Evolutionary conservation across 1,139 yeast species (phyloP).

Genomic region (Yamadazyma taylorii): DNA sequence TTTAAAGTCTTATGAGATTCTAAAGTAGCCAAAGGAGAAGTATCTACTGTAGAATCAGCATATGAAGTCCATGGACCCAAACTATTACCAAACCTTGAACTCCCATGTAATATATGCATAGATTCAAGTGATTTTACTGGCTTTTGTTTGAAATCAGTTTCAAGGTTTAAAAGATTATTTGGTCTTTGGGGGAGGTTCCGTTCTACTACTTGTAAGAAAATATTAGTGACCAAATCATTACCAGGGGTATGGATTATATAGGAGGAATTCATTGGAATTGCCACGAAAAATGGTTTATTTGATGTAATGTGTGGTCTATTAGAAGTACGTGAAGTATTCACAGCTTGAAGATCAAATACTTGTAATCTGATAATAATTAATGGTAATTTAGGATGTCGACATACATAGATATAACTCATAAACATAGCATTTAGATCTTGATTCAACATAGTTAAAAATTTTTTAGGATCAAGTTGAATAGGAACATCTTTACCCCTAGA

Average conservation of each 20-base stretch:
- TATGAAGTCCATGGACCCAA: constrained; percentile 71
- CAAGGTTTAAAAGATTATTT: constrained; percentile 27
- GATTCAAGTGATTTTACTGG: constrained; percentile 57
- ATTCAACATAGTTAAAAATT: constrained; percentile 50
- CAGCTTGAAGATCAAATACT: constrained; percentile 54
- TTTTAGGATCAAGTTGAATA: constrained; percentile 40
- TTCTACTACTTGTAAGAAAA: constrained; percentile 61
- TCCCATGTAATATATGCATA: constrained; percentile 58
- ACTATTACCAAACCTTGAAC: constrained; percentile 57
- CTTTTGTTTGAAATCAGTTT: constrained; percentile 31
- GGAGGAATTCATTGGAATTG: constrained; percentile 68
- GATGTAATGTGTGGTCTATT: constrained; percentile 46
- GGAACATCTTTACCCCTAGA: constrained; percentile 32
- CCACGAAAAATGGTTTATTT: constrained; percentile 61
- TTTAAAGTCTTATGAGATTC: constrained; percentile 28
- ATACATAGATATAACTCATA: constrained; percentile 62
- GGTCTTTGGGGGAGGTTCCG: constrained; percentile 46
- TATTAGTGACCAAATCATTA: constrained; percentile 45
- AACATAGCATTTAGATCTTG: constrained; percentile 49
- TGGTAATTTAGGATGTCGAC: constrained; percentile 64
- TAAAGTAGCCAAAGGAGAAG: constrained; percentile 53
- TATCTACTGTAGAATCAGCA: constrained; percentile 64
- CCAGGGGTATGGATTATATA: constrained; percentile 60
- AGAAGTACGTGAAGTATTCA: constrained; percentile 16
- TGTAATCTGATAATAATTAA: constrained; percentile 64